These are phyloP conservation scores for Ceratobasidium sp. DNA, from an alignment of 1,284 basidiomycete species.

Conservation along the genomic window DNA sequence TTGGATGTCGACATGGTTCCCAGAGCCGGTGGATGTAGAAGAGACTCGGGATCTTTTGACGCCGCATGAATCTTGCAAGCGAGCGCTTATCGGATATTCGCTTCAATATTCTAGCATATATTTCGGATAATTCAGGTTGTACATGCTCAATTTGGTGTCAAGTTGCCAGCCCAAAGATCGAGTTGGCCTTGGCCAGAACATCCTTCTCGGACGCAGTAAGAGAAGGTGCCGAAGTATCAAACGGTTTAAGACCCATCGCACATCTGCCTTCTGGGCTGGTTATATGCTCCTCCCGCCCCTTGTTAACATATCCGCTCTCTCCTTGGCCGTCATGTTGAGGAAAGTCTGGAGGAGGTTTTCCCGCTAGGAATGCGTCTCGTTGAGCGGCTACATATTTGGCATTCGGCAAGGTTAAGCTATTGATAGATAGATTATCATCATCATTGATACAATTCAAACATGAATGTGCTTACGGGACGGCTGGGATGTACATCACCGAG, in stretches of 20 bases:
- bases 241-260: conserved; percentile 60
- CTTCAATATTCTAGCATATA: no score
- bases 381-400: conserved; percentile 70
- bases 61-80: no score
- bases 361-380: conserved; percentile 63
- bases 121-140: no score
- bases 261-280: conserved; percentile 55
- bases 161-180: conserved; percentile 35
- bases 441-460: neutral
- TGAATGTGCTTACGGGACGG: conserved; percentile 59
- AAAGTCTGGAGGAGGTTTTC: conserved; percentile 76
- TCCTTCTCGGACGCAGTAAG: conserved; percentile 32
- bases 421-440: neutral
- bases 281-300: conserved; percentile 61
- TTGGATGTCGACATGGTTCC: conserved; percentile 9
- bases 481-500: conserved; percentile 83
- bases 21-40: no score
- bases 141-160: neutral
- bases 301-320: conserved; percentile 62
- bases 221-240: conserved; percentile 25
- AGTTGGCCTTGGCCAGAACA: conserved; percentile 36
- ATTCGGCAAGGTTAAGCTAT: conserved; percentile 64
- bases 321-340: conserved; percentile 59
- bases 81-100: conserved; percentile 15
- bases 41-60: no score